Evolutionary conservation across 2,329 filamentous ascomycete genomes (phyloP).

Genomic region (Microsporum canis): DNA sequence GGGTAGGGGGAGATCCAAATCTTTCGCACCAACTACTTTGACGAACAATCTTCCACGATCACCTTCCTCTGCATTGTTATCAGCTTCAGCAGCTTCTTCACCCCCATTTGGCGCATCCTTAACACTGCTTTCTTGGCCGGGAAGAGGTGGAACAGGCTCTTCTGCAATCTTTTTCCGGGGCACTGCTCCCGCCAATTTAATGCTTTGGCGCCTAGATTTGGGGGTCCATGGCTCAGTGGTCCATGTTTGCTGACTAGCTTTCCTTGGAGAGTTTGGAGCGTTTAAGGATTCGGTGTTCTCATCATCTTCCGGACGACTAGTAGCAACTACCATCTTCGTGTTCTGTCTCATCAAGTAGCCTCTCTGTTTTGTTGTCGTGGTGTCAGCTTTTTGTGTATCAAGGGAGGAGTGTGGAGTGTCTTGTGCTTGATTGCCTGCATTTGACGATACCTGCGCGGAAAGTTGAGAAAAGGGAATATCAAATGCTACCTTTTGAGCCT

Average conservation of each 20-base stretch:
- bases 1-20: slow-evolving; percentile 81
- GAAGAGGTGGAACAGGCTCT: slow-evolving; percentile 67
- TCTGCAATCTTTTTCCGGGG: slow-evolving; percentile 49
- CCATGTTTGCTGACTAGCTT: slow-evolving; percentile 78
- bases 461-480: slow-evolving; percentile 33
- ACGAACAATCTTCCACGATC: slow-evolving; percentile 90
- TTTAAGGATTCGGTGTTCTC: not conserved
- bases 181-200: slow-evolving; percentile 44
- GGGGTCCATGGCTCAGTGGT: slow-evolving; percentile 95
- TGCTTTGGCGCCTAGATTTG: slow-evolving; percentile 57
- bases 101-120: slow-evolving; percentile 54
- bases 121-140: slow-evolving; percentile 75
- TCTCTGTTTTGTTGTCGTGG: slow-evolving; percentile 60
- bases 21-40: slow-evolving; percentile 97
- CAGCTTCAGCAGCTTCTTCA: slow-evolving; percentile 46
- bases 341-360: slow-evolving; percentile 98
- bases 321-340: slow-evolving; percentile 93
- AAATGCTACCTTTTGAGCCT: slow-evolving; percentile 85
- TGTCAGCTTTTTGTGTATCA: slow-evolving; percentile 47
- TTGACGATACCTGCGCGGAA: not conserved
- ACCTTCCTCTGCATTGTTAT: slow-evolving; percentile 60
- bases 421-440: slow-evolving; percentile 17
- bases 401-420: not conserved
- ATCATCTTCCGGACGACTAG: slow-evolving; percentile 54
- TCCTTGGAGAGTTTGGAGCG: slow-evolving; percentile 54